phyloP scores from a whole-genome alignment of 2,329 filamentous ascomycete species.

The Trichoderma asperellum region DNA sequence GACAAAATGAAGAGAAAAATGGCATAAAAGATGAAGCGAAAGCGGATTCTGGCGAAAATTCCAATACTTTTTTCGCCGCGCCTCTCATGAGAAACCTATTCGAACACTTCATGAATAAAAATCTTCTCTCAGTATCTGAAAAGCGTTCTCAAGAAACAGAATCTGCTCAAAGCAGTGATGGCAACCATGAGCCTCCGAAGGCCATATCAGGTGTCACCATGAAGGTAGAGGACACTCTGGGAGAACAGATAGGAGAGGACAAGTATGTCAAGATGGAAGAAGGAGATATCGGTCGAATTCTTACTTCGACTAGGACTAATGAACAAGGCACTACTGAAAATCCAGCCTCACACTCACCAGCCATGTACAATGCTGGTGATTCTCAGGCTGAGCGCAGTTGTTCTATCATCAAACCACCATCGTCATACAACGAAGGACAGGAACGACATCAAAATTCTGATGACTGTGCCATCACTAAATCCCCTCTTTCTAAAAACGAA shows the following conservation, averaged over 20 bases:
- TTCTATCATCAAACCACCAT: not conserved
- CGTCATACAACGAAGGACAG: not conserved
- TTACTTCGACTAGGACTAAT: too few species aligned
- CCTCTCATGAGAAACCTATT: not conserved
- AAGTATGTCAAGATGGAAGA: not conserved
- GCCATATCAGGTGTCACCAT: not conserved
- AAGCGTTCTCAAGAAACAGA: not conserved
- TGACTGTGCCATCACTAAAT: too few species aligned
- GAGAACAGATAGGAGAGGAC: not conserved
- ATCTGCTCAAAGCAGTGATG: not conserved
- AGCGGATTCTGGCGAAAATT: not conserved
- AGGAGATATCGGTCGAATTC: too few species aligned
- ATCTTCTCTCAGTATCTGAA: not conserved
- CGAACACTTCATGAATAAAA: not conserved
- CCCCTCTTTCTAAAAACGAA: not conserved
- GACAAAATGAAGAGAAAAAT: not conserved
- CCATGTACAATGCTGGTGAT: not conserved
- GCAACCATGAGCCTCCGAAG: too few species aligned
- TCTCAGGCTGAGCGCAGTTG: not conserved
- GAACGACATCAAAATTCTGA: too few species aligned
- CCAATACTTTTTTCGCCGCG: not conserved
- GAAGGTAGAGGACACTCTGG: not conserved
- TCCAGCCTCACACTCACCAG: not conserved
- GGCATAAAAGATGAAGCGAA: not conserved
- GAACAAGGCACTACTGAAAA: not conserved